These are phyloP conservation scores for Earliella scabrosa DNA, from an alignment of 1,284 basidiomycete genomes.

Conservation along the genomic window DNA sequence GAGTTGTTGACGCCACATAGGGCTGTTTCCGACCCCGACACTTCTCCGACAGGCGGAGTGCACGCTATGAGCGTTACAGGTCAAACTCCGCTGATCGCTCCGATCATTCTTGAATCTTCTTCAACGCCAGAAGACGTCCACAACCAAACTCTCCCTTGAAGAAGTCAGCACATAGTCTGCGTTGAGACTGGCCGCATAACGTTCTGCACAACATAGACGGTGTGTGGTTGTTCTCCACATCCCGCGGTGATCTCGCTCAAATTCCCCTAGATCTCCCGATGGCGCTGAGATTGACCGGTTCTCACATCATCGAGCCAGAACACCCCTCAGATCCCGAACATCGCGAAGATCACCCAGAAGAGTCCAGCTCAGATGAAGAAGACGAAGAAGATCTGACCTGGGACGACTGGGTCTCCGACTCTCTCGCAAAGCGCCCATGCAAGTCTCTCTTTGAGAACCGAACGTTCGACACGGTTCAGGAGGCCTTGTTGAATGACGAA, in stretches of 20 bases:
- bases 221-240: neutral
- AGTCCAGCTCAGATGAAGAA: slow-evolving; percentile 34
- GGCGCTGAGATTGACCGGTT: slow-evolving; percentile 16
- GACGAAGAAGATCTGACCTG: slow-evolving; percentile 67
- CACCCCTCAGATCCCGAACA: slow-evolving; percentile 3
- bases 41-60: too few relatives aligned
- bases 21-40: too few relatives aligned
- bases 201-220: too few relatives aligned
- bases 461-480: slow-evolving; percentile 60
- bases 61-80: too few relatives aligned
- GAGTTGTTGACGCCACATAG: too few relatives aligned
- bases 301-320: slow-evolving; percentile 9
- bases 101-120: too few relatives aligned
- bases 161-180: too few relatives aligned
- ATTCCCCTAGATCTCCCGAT: neutral
- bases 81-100: too few relatives aligned
- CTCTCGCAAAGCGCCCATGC: slow-evolving; percentile 56
- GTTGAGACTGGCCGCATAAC: too few relatives aligned
- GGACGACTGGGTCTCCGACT: slow-evolving; percentile 83
- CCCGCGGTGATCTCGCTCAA: neutral
- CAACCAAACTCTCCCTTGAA: too few relatives aligned
- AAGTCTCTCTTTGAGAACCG: slow-evolving; percentile 83
- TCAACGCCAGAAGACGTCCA: too few relatives aligned
- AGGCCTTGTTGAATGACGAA: slow-evolving; percentile 71
- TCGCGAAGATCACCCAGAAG: neutral